Conservation (phyloP, 768 basidiomycete genomes). For the Amylocystis lapponica region DNA sequence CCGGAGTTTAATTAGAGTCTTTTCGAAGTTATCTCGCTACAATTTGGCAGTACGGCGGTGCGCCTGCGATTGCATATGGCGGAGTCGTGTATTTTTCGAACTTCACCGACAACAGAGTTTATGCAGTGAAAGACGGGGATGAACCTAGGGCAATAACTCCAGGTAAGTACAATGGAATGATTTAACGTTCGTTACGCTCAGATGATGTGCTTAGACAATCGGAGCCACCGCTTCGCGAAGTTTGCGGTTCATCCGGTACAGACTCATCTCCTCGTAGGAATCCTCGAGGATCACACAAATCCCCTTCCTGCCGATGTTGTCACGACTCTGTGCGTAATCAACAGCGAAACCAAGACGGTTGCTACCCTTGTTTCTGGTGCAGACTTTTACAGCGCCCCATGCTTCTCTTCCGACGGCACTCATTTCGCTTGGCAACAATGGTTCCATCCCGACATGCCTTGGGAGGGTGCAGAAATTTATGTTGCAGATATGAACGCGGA, state of each 20-base stretch:
- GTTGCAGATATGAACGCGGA: slow-evolving; percentile 42
- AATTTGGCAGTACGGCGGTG: slow-evolving; percentile 69
- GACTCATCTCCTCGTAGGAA: slow-evolving; percentile 45
- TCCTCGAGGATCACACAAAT: slow-evolving; percentile 65
- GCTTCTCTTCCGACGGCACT: slow-evolving; percentile 52
- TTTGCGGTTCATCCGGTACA: slow-evolving; percentile 49
- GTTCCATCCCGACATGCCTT: slow-evolving; percentile 65
- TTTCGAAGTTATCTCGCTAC: too few species aligned
- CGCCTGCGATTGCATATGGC: slow-evolving; percentile 43
- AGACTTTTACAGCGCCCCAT: slow-evolving; percentile 63
- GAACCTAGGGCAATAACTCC: slow-evolving; percentile 47
- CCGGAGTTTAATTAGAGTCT: too few species aligned
- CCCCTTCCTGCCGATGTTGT: slow-evolving; percentile 42
- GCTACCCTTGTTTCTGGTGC: slow-evolving; percentile 44
- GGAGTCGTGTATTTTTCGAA: slow-evolving; percentile 53
- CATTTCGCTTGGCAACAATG: slow-evolving; percentile 56
- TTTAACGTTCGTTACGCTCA: neutral
- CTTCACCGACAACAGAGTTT: slow-evolving; percentile 45
- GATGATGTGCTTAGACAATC: slow-evolving; percentile 29
- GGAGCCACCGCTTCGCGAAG: slow-evolving; percentile 54
- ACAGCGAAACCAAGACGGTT: slow-evolving; percentile 37
- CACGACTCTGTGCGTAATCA: slow-evolving; percentile 51
- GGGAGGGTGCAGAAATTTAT: slow-evolving; percentile 54
- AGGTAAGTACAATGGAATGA: too few species aligned
- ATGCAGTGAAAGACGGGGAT: slow-evolving; percentile 28